Evolutionary conservation across 176 grass and related monocot species (phyloP), one percentile per base, ranked within the genome.

Genomic region (Carex cristatella): DNA sequence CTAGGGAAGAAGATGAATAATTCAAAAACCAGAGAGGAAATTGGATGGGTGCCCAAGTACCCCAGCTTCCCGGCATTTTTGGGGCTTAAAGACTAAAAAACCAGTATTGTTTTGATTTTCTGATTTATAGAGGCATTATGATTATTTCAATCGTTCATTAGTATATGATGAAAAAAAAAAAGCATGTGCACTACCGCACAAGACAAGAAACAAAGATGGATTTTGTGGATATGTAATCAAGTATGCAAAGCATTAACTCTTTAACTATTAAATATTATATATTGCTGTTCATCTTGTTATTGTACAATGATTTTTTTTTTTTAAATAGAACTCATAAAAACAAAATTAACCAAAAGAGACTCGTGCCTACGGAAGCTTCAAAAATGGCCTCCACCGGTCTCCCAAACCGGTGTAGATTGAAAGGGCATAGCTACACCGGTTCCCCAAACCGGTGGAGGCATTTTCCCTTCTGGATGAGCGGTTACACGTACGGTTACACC

Each of bases 1-100:
- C 28, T 94, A 65, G 91, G 96, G 57, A 99, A 99, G 64, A 99
- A 88, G 85, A 91, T 99, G 88, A 91, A 91, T 63, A 99, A 95
- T 65, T 89, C 79, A 0, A 91, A 88, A 87, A 95, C 96, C 75
- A 89, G 93, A 23, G 84, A 85, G 1, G 93, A 94, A 10, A 90
- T 95, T 10, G 90, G 87, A 13, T 99, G 96, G 93, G 90, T 94
- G 74, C 93, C 91, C 14, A 80, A 86, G 73, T 90, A 92, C 59
- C 69, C 87, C 54, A 95, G 91, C 88, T 91, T 95, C 51, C 81
- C 81, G 0, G 87, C 87, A 64, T 99, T 99, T 71, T 85, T 99
- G 67, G 90, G 81, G 35, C 66, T 92, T 14, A 82, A 59, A 40
- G 84, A 71, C 44, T 95, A 87, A 70, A 64, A 49, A 65, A 4